phyloP scores from a whole-genome alignment of 345 rosid species.

The Cardiospermum halicacabum region DNA sequence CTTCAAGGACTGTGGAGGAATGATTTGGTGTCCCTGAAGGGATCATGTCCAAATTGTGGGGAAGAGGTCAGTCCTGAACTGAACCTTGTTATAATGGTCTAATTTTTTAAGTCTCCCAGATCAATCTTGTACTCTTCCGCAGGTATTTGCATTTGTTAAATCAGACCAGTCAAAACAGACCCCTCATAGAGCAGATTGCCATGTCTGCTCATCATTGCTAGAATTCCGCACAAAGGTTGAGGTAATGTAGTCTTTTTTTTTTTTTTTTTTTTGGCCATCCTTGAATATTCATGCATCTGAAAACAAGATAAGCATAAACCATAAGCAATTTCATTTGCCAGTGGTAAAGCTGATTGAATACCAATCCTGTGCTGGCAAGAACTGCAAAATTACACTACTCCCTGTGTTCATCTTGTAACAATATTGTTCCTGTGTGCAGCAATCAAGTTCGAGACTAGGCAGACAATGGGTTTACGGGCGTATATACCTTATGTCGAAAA shows the following conservation, averaged over 20 bases:
- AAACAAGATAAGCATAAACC: too few relatives aligned
- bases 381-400: too few relatives aligned
- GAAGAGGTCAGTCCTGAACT: conserved; percentile 69
- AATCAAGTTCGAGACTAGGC: conserved; percentile 48
- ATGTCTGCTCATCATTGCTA: conserved; percentile 76
- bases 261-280: background rate
- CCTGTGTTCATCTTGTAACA: background rate
- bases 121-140: conserved; percentile 13
- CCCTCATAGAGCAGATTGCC: conserved; percentile 86
- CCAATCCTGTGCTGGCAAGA: too few relatives aligned
- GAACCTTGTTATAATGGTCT: background rate
- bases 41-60: conserved; percentile 93
- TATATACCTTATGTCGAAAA: conserved; percentile 71
- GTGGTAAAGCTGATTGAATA: background rate
- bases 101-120: background rate
- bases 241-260: conserved; percentile 32
- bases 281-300: background rate
- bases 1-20: conserved; percentile 86
- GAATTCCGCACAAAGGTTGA: conserved; percentile 85
- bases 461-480: conserved; percentile 90
- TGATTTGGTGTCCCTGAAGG: conserved; percentile 82
- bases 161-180: conserved; percentile 54
- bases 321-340: background rate
- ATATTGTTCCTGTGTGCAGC: conserved; percentile 32
- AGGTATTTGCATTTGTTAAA: conserved; percentile 90